A percentile compares a stretch with the other conserved stretches of the same genome.
Conservation (phyloP, 2,329 filamentous ascomycete species). For the Colletotrichum sidae region DNA sequence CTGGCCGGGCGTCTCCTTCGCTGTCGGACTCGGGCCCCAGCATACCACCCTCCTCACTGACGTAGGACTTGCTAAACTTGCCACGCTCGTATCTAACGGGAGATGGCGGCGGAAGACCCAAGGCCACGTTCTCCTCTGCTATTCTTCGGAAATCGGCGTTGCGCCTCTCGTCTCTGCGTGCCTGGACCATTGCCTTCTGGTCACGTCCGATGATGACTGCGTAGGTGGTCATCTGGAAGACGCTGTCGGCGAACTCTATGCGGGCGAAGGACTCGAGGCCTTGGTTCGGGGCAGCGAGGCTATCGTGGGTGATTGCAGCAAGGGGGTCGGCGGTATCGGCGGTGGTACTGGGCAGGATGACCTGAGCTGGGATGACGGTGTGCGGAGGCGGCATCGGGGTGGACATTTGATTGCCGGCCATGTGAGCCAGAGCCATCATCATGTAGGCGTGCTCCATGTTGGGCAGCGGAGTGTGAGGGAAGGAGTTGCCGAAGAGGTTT, state of each 20-base stretch:
- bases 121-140: constrained; percentile 58
- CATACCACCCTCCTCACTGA: constrained; percentile 78
- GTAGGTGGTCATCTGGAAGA: constrained; percentile 83
- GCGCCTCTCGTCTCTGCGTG: constrained; percentile 62
- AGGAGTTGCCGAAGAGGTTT: constrained; percentile 49
- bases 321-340: constrained; percentile 42
- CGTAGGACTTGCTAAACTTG: constrained; percentile 73
- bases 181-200: constrained; percentile 67
- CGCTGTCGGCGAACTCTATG: constrained; percentile 79
- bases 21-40: constrained; percentile 71
- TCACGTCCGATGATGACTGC: constrained; percentile 80
- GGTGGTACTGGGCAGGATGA: constrained; percentile 54
- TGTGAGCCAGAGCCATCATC: constrained; percentile 58
- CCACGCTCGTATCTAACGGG: constrained; percentile 63
- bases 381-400: constrained; percentile 54
- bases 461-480: constrained; percentile 46
- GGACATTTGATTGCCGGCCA: constrained; percentile 47
- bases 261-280: constrained; percentile 68
- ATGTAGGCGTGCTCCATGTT: constrained; percentile 53
- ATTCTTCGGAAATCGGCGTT: constrained; percentile 57
- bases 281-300: constrained; percentile 50
- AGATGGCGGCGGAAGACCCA: constrained; percentile 62
- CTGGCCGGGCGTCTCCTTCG: constrained; percentile 59
- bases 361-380: constrained; percentile 59
- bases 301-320: constrained; percentile 45